Evolutionary conservation across 805 yeast genomes (phyloP).

Genomic region (Cyberlindnera bimundalis): DNA sequence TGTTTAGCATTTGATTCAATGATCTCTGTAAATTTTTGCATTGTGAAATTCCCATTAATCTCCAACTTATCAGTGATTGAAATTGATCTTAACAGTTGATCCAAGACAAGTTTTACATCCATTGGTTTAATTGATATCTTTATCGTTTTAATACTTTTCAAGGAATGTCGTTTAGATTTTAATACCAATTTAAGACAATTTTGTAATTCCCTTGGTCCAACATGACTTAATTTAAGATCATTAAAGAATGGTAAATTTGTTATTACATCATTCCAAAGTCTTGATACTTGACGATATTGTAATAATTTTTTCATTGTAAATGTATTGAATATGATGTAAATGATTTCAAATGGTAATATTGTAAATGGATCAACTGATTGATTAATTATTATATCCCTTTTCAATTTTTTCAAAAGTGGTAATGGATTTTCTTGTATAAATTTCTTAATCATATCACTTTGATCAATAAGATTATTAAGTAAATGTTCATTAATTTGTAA

Average conservation of each 20-base stretch:
- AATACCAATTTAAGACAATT: slow-evolving; percentile 17
- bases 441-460: slow-evolving; percentile 1
- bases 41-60: too few relatives aligned
- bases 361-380: slow-evolving; percentile 13
- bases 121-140: slow-evolving; percentile 17
- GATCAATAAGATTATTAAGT: slow-evolving; percentile 11
- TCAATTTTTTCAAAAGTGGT: background rate
- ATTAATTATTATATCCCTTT: background rate
- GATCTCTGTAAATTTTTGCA: slow-evolving; percentile 17
- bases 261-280: slow-evolving; percentile 18
- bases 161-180: slow-evolving; percentile 10
- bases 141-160: slow-evolving; percentile 11
- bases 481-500: slow-evolving; percentile 16
- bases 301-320: slow-evolving; percentile 8
- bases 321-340: slow-evolving; percentile 2
- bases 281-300: slow-evolving; percentile 15
- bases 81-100: slow-evolving; percentile 7
- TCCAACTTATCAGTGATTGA: too few relatives aligned
- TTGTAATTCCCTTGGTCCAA: slow-evolving; percentile 15
- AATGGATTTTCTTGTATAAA: background rate
- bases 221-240: slow-evolving; percentile 12
- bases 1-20: slow-evolving; percentile 1
- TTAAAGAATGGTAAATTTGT: slow-evolving; percentile 17
- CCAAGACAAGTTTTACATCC: slow-evolving; percentile 22
- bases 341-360: slow-evolving; percentile 13